Evolutionary conservation across 257 asterid species (phyloP), one percentile per base, ranked within the genome.

Genomic region (Cinchona pubescens): DNA sequence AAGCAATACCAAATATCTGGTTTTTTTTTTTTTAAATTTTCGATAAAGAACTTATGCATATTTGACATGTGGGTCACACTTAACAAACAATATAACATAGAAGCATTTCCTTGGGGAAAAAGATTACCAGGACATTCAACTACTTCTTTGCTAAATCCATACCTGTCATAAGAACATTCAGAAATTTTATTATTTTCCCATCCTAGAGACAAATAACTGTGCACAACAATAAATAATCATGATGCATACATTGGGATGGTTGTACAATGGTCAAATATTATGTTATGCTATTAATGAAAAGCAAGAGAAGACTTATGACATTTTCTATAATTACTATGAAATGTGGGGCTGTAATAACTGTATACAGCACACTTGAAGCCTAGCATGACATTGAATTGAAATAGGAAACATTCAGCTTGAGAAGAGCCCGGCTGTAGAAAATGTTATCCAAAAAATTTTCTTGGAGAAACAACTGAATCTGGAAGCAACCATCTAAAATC

Each of bases 61-160:
- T 29, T 71, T 55, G 27, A 55, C 27, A 23, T 3, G 29, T 66
- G 43, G 23, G 40, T 58, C 51, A 75, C 19, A 75, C 16, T 13
- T 51, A 56, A 48, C 16, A 1, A 53, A 53, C 56, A 56, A 38
- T 29, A 38, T 23, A n/a, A 51, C n/a, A 59, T 29, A 18, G 16
- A 58, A 56, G 12, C 53, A 38, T 67, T 53, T 27, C 67, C 40
- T 35, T 60, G 3, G 65, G 40, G 25, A 46, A 45, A 63, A 78
- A 67, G 69, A 77, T 85, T 90, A 94, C 97, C 96, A 48, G 97
- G 97, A 87, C 93, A 92, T 79, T 94, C 97, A 37, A 94, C 96
- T 72, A 90, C 83, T 87, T 88, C 95, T 80, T 81, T 83, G 83
- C 96, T 92, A 84, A 94, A 92, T 67, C 97, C 97, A 79, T 89